Conservation (phyloP, 768 basidiomycete species). For the Leccinum fibrillosum region DNA sequence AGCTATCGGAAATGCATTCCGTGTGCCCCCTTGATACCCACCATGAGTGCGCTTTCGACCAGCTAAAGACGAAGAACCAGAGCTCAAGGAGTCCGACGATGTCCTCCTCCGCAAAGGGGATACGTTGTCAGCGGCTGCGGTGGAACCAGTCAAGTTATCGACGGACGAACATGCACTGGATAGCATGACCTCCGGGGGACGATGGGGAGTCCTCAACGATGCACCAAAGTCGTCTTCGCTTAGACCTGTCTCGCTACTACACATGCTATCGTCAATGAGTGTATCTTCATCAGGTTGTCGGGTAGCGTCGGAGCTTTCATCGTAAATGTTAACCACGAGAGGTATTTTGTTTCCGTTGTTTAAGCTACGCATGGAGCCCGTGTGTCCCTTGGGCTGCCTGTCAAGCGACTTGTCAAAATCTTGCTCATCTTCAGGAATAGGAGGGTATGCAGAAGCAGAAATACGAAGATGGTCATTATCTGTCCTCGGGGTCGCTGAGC, state of each 20-base stretch:
- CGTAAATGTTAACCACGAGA: constrained; percentile 38
- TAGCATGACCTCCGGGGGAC: constrained; percentile 20
- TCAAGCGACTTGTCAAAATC: constrained; percentile 73
- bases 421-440: constrained; percentile 47
- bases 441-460: constrained; percentile 18
- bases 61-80: constrained; percentile 36
- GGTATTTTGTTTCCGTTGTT: constrained; percentile 47
- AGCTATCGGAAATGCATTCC: not conserved
- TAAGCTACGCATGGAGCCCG: constrained; percentile 57
- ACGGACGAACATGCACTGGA: constrained; percentile 24
- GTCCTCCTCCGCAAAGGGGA: constrained; percentile 37
- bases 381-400: constrained; percentile 57
- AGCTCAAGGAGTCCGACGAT: constrained; percentile 42
- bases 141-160: constrained; percentile 29
- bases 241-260: constrained; percentile 23
- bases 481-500: constrained; percentile 6
- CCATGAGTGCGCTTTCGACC: constrained; percentile 41
- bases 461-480: constrained; percentile 1
- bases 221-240: constrained; percentile 59
- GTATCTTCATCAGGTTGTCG: constrained; percentile 19
- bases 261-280: constrained; percentile 24
- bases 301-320: constrained; percentile 1
- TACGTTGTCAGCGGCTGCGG: constrained; percentile 38
- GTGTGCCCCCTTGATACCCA: constrained; percentile 2
- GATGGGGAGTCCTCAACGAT: constrained; percentile 63